Evolutionary conservation across 768 basidiomycete genomes (phyloP).

Genomic region (Imleria badia): DNA sequence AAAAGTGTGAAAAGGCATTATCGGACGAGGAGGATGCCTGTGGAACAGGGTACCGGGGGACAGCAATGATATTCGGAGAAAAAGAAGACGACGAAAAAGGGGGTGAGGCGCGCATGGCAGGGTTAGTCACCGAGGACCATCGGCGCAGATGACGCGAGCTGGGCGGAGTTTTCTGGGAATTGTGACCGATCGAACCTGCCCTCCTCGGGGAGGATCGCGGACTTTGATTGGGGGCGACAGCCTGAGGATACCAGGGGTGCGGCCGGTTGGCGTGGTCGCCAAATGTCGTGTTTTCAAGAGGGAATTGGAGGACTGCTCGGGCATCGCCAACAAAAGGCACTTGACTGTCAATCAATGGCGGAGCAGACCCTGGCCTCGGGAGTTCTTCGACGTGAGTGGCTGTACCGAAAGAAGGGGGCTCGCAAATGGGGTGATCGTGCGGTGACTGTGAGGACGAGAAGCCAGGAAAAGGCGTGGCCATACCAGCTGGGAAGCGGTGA

Average conservation of each 20-base stretch:
- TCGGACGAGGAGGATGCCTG: constrained; percentile 7
- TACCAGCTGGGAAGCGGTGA: constrained; percentile 21
- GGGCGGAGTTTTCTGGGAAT: constrained; percentile 28
- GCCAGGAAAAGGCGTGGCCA: constrained; percentile 32
- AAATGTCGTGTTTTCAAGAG: constrained; percentile 12
- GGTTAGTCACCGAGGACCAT: constrained; percentile 32
- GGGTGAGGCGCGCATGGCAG: constrained; percentile 24
- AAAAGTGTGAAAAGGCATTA: constrained; percentile 12
- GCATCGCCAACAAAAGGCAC: constrained; percentile 29
- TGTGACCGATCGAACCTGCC: constrained; percentile 34
- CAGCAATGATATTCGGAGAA: constrained; percentile 12
- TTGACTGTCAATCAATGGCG: constrained; percentile 29
- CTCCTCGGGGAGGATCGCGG: constrained; percentile 33
- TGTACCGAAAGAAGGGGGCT: constrained; percentile 28
- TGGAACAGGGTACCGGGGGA: constrained; percentile 18
- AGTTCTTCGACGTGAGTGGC: constrained; percentile 22
- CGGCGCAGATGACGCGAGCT: constrained; percentile 31
- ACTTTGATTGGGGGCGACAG: constrained; percentile 22
- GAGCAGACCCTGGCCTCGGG: constrained; percentile 29
- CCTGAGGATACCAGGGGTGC: constrained; percentile 23
- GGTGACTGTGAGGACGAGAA: constrained; percentile 31
- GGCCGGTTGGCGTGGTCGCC: constrained; percentile 18
- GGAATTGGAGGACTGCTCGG: constrained; percentile 21
- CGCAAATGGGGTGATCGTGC: constrained; percentile 28
- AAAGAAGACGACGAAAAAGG: constrained; percentile 14